Conservation (phyloP, 1,284 basidiomycete genomes). For the Boletellus deceptivus region DNA sequence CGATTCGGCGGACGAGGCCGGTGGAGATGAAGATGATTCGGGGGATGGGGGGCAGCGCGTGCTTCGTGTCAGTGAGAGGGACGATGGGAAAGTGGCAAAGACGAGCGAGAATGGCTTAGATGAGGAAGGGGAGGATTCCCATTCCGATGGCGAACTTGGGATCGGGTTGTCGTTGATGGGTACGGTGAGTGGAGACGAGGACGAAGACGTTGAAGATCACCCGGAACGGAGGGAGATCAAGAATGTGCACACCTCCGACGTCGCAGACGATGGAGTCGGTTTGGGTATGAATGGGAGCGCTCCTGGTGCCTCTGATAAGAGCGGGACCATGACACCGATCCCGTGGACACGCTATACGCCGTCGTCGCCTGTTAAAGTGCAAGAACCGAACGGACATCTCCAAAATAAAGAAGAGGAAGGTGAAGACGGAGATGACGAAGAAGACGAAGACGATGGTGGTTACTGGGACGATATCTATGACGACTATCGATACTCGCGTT, state of each 20-base stretch:
- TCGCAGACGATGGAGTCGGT: not conserved
- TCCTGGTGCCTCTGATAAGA: constrained; percentile 1
- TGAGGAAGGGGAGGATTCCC: constrained; percentile 16
- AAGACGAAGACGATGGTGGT: constrained; percentile 37
- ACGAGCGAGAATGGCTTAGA: not conserved
- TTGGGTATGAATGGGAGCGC: constrained; percentile 3
- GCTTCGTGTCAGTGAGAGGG: not conserved
- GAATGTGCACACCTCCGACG: constrained; percentile 7
- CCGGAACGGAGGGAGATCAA: constrained; percentile 28
- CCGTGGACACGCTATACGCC: constrained; percentile 33
- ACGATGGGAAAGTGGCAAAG: not conserved
- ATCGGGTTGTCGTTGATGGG: constrained; percentile 69
- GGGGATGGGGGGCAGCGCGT: constrained; percentile 8
- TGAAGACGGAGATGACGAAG: constrained; percentile 15
- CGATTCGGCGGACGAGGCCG: constrained; percentile 6
- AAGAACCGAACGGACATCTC: constrained; percentile 1
- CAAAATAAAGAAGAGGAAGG: constrained; percentile 8
- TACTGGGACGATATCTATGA: constrained; percentile 76
- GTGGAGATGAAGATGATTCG: constrained; percentile 9
- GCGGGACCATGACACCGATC: constrained; percentile 11
- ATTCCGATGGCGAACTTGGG: constrained; percentile 58
- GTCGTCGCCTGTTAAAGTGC: constrained; percentile 16
- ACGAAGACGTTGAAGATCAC: constrained; percentile 28
- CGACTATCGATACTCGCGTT: constrained; percentile 68
- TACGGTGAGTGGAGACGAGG: constrained; percentile 39